Evolutionary conservation across 2,329 filamentous ascomycete genomes (phyloP), one percentile per base, ranked within the genome.

Genomic region (Malbranchea zuffiana): DNA sequence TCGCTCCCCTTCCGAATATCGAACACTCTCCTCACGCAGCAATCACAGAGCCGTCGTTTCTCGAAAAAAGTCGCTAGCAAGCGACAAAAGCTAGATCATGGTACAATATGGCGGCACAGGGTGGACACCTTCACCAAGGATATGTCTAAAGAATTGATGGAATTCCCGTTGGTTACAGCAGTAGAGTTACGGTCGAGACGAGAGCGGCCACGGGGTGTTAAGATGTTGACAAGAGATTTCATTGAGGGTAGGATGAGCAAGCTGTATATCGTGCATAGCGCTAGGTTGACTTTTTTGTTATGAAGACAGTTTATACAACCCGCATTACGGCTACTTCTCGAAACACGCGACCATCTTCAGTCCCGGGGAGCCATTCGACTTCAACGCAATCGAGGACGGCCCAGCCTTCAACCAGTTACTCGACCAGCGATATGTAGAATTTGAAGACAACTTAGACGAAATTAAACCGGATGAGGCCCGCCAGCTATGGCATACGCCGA

Each of bases 401-500:
- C 74, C 82, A 32, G 78, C 83, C 34, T 98, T 98, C 65, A 76
- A 92, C 59, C 62, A 70, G 27, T 62, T 82, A 44, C 69, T 96
- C 1, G 79, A 83, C 26, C 68, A 78, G 46, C 77, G 85, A 44
- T 98, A 96, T 59, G 82, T 77, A 31, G 76, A 83, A 47, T 96
- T 98, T 53, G 90, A 98, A 61, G 85, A 96, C 55, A 66, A 68
- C 15, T 74, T 98, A 40, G 92, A 98, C 57, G 73, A 71, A 30
- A 69, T 74, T 41, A 68, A 79, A 15, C 74, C 74, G 31, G 75
- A 83, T 64, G 75, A 82, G 32, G 80, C 83, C 26, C 77, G 90
- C 6, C 90, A 98, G 65, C 70, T 98, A 30, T 98, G 90, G 90
- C 92, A 98, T 60, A 98, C 90, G 8, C 90, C 92, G 0, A 98